Evolutionary conservation across 2,329 filamentous ascomycete genomes (phyloP).

Genomic region (Colletotrichum sp.): DNA sequence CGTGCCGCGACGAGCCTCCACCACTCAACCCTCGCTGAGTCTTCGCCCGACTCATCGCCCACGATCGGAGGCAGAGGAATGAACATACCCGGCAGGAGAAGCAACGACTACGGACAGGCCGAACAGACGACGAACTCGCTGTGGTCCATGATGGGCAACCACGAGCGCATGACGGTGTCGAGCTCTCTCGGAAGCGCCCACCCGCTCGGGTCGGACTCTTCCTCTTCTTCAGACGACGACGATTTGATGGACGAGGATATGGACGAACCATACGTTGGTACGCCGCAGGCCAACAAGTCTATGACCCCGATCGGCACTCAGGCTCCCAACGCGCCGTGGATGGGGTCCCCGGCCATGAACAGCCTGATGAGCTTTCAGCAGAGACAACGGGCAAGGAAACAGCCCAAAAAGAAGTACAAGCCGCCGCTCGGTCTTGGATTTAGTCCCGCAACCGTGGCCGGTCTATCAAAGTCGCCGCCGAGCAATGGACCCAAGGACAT

Average conservation of each 20-base stretch:
- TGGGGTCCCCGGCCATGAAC: slow-evolving; percentile 72
- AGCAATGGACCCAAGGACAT: slow-evolving; percentile 41
- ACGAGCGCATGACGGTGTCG: slow-evolving; percentile 75
- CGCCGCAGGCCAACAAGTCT: slow-evolving; percentile 75
- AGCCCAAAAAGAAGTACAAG: slow-evolving; percentile 61
- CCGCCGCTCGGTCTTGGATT: slow-evolving; percentile 58
- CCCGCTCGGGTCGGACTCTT: slow-evolving; percentile 76
- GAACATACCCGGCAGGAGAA: slow-evolving; percentile 62
- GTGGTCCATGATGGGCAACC: slow-evolving; percentile 73
- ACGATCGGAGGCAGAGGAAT: slow-evolving; percentile 73
- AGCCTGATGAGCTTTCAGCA: slow-evolving; percentile 85
- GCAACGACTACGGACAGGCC: slow-evolving; percentile 51
- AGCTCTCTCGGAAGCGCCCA: slow-evolving; percentile 80
- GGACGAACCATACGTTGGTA: slow-evolving; percentile 82
- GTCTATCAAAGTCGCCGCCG: slow-evolving; percentile 77
- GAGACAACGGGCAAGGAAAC: slow-evolving; percentile 73
- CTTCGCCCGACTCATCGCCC: slow-evolving; percentile 89
- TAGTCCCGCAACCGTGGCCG: slow-evolving; percentile 42
- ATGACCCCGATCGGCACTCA: slow-evolving; percentile 48
- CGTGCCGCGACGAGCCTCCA: slow-evolving; percentile 92
- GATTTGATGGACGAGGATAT: slow-evolving; percentile 75
- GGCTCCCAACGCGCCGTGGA: slow-evolving; percentile 65
- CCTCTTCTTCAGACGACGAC: slow-evolving; percentile 74
- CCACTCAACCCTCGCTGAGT: slow-evolving; percentile 91
- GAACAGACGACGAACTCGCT: slow-evolving; percentile 73